phyloP scores from a whole-genome alignment of 225 moss, liverwort and hornwort species.

The Marchantia paleacea region DNA sequence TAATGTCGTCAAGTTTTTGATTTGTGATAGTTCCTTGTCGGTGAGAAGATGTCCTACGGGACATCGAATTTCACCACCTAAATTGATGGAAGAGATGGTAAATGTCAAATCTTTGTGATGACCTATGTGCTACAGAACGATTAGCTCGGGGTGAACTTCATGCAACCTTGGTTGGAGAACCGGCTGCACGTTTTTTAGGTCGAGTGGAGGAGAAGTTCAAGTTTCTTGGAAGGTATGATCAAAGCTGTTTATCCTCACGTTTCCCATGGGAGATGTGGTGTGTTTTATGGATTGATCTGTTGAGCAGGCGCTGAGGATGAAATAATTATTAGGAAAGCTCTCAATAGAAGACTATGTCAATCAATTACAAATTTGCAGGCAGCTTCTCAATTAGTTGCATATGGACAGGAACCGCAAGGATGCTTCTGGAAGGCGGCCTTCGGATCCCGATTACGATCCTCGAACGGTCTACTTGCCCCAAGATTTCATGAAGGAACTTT shows the following conservation, averaged over 20 bases:
- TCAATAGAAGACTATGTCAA: not conserved
- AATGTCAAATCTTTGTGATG: not conserved
- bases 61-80: not conserved
- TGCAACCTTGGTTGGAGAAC: constrained; percentile 61
- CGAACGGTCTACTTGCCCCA: constrained; percentile 66
- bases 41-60: not conserved
- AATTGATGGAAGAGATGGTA: not conserved
- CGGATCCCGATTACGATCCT: constrained; percentile 71
- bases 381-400: not conserved
- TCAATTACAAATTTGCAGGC: not conserved
- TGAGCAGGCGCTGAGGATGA: not conserved
- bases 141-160: constrained; percentile 35
- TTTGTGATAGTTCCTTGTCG: not conserved
- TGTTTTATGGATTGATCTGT: not conserved
- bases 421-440: constrained; percentile 65
- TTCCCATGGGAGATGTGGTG: too few species aligned
- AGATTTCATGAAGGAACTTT: constrained; percentile 69
- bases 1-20: not conserved
- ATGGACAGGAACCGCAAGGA: constrained; percentile 68
- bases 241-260: not conserved
- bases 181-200: constrained; percentile 74
- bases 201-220: constrained; percentile 82
- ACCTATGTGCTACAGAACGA: constrained; percentile 25
- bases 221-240: constrained; percentile 90
- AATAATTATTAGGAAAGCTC: not conserved